Percentiles rank a stretch among this genome's conserved stretches.
Conservation (phyloP, 2,329 filamentous ascomycete species). For the Pseudogymnoascus sp. region DNA sequence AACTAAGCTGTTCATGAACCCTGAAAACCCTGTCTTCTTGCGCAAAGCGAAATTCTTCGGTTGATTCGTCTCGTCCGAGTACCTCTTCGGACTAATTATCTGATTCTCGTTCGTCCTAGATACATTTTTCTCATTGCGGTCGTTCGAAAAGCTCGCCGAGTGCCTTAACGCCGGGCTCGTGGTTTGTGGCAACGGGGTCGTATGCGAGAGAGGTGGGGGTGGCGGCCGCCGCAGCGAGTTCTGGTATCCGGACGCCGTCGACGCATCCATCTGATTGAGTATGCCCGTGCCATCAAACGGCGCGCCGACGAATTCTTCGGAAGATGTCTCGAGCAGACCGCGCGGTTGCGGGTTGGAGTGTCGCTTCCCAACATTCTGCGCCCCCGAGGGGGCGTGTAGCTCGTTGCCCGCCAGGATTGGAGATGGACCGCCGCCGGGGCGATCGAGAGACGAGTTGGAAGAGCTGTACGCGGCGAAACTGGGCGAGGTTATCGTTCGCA, state of each 20-base stretch:
- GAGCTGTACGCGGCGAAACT: constrained; percentile 41
- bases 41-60: constrained; percentile 54
- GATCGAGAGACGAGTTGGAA: constrained; percentile 32
- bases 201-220: constrained; percentile 43
- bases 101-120: constrained; percentile 40
- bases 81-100: constrained; percentile 58
- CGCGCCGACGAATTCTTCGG: constrained; percentile 58
- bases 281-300: constrained; percentile 60
- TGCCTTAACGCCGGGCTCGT: constrained; percentile 55
- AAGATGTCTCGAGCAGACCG: constrained; percentile 40
- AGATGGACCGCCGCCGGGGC: constrained; percentile 27
- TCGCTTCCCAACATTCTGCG: constrained; percentile 26
- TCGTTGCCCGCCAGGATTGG: constrained; percentile 27
- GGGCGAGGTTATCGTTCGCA: constrained; percentile 38
- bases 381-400: constrained; percentile 20
- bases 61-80: constrained; percentile 70
- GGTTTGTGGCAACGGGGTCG: constrained; percentile 48
- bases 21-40: constrained; percentile 85
- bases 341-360: constrained; percentile 33
- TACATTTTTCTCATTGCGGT: constrained; percentile 42
- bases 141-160: constrained; percentile 58
- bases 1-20: constrained; percentile 76
- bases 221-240: constrained; percentile 36
- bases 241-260: constrained; percentile 30
- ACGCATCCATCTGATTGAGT: constrained; percentile 51